Base-by-base conservation (phyloP, 768 basidiomycete species). In the Leccinellum rugosiceps region DNA sequence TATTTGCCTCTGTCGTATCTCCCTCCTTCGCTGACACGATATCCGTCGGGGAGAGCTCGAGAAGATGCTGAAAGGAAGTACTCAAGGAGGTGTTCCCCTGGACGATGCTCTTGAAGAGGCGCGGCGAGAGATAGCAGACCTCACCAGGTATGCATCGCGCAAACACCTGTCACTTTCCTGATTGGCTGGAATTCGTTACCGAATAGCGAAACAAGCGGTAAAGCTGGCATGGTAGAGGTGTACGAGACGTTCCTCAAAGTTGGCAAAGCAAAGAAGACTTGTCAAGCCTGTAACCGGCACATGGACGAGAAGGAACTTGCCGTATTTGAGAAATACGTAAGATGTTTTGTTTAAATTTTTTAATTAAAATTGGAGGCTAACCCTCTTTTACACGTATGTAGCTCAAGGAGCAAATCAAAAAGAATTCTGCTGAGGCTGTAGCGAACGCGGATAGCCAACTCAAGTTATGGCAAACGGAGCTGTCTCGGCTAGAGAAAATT, bases 211-310 rank as follows among this genome's bases (percentile, higher is more conserved):
- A 26, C 51, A 31, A 51, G 67, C 52, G 44, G 34, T 15, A 72
- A 59, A 43, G 67, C 71, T n/a, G 77, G 71, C 53, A 76, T 71
- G 71, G 73, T 73, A 14, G 72, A 70, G 26, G 76, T 80, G 34
- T 95, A 83, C 56, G 76, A 84, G 56, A 68, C 69, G 1, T 63
- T 91, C 30, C 76, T 92, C 41, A 72, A 75, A 15, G 69, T 72
- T 1, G 91, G 88, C 32, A 82, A 82, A 66, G 74, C 78, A 50
- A 82, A 86, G 59, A 85, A 88, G 65, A 71, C 78, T 0, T 99
- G 96, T 65, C 76, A 82, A 11, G 85, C 85, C 8, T 98, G 96
- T 68, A 84, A 85, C 63, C 83, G 94, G 1, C 77, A 76, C 38
- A 73, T 98, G 66, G 74, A 80, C 21, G 79, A 80, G 26, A 65